Evolutionary conservation across 805 yeast genomes (phyloP).

Genomic region (Naumovozyma baii): DNA sequence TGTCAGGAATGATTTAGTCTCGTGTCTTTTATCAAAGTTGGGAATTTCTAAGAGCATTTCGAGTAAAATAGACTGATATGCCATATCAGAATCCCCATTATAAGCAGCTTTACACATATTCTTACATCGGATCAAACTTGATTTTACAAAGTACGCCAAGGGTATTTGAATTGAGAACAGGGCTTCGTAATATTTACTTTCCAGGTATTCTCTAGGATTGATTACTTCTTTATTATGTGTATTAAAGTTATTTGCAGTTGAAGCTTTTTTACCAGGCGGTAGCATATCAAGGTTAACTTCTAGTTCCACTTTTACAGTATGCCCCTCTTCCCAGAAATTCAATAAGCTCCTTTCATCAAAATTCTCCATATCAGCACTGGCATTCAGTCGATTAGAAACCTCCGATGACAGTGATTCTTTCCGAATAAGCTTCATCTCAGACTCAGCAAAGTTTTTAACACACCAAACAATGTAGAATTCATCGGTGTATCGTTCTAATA

Average conservation of each 20-base stretch:
- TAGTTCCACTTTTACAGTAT: background rate
- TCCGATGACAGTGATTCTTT: background rate
- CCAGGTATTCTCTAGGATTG: conserved; percentile 21
- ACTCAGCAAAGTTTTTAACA: background rate
- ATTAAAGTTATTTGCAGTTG: no score
- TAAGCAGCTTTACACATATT: conserved; percentile 32
- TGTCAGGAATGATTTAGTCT: conserved; percentile 9
- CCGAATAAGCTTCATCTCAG: background rate
- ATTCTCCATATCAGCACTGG: background rate
- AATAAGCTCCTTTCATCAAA: conserved; percentile 7
- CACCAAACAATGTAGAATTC: background rate
- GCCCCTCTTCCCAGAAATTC: conserved; percentile 6
- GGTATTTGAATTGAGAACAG: conserved; percentile 31
- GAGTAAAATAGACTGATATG: conserved; percentile 22
- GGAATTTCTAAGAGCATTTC: conserved; percentile 30
- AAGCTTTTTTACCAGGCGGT: conserved; percentile 4
- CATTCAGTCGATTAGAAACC: background rate
- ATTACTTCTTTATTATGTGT: no score
- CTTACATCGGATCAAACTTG: conserved; percentile 39
- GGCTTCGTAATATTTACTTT: conserved; percentile 29
- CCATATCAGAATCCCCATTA: conserved; percentile 3
- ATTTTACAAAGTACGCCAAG: conserved; percentile 37
- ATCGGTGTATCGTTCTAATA: background rate
- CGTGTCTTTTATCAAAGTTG: conserved; percentile 37
- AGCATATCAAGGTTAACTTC: conserved; percentile 3